A percentile compares a stretch with the other conserved stretches of the same genome.
Conservation (phyloP, 331 rosid genomes). For the Pyracantha coccinea region DNA sequence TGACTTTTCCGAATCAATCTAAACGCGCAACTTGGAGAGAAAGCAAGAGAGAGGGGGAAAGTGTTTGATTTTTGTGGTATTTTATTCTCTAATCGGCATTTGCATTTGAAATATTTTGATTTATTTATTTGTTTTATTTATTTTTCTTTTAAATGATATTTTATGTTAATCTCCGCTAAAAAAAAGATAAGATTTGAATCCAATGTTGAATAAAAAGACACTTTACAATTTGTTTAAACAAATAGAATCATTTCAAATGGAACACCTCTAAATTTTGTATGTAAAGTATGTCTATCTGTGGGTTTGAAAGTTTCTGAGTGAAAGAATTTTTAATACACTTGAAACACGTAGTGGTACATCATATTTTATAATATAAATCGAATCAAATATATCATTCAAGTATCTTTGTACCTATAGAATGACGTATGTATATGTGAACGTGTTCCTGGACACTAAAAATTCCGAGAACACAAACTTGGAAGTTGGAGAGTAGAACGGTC, state of each 20-base stretch:
- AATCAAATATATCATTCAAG: no score
- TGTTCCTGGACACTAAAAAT: no score
- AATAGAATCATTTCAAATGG: no score
- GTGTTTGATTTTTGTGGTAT: slow-evolving; percentile 4
- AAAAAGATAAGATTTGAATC: no score
- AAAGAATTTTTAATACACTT: fast-evolving
- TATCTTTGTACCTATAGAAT: no score
- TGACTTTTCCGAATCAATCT: slow-evolving; percentile 19
- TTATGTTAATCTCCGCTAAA: no score
- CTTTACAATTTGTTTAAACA: no score
- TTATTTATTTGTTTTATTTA: no score
- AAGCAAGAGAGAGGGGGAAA: slow-evolving; percentile 1
- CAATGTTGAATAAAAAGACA: no score
- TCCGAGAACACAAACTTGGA: not conserved
- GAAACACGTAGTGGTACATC: fast-evolving
- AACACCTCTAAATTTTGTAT: not conserved
- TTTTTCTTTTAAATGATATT: no score
- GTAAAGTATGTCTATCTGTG: not conserved
- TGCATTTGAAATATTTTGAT: slow-evolving; percentile 2
- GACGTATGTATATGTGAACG: no score
- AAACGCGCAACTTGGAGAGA: slow-evolving; percentile 15
- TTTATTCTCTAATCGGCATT: not conserved
- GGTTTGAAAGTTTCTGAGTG: not conserved
- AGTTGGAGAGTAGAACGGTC: not conserved
- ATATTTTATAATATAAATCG: no score